Base-by-base conservation (phyloP, 306 rosid genomes). In the Herpetospermum pedunculosum region DNA sequence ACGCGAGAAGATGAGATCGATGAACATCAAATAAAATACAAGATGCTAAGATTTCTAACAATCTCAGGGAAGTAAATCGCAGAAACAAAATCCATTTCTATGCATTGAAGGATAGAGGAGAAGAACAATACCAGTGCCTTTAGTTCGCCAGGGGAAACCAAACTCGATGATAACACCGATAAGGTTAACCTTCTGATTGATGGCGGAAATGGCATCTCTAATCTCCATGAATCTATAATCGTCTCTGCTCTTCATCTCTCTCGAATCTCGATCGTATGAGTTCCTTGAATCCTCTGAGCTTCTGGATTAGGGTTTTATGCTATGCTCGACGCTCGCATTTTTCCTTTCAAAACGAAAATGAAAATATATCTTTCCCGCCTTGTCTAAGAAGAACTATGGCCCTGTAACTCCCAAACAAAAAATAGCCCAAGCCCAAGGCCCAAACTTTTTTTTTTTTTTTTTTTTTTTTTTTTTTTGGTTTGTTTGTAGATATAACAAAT, bases 61-160 rank as follows among this genome's bases (percentile, higher is more conserved):
- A 32, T 0, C 28, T 40, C 63, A 59, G 11, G 13, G 49, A 54
- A 4, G 47, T 6, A 4, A 35, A 10, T 1, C 46, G 8, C 37
- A 75, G 1, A 29, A 8, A 76, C 55, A 21, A 59, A 14, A 6
- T 18, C 11, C 28, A 53, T 28, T 8, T 6, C 3, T 25, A 28
- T 15, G 37, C 46, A 16, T 43, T 11, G 5, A 41, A 40, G 13
- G 50, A 35, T 38, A 43, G 50, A 19, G 68, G 47, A 47, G 70
- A 62, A 35, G 60, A 37, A 2, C 0, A 29, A 40, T 82, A 87
- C 96, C 92, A 34, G 92, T 79, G 87, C 92, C 96, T 59, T 4
- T 80, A 11, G 88, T 71, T 68, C 35, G 29, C 59, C 76, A 63
- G 1, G 88, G 88, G 30, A 85, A 80, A 21, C 86, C 85, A 30